Base-by-base conservation (phyloP, 2,329 filamentous ascomycete species). In the Fusarium setosum region DNA sequence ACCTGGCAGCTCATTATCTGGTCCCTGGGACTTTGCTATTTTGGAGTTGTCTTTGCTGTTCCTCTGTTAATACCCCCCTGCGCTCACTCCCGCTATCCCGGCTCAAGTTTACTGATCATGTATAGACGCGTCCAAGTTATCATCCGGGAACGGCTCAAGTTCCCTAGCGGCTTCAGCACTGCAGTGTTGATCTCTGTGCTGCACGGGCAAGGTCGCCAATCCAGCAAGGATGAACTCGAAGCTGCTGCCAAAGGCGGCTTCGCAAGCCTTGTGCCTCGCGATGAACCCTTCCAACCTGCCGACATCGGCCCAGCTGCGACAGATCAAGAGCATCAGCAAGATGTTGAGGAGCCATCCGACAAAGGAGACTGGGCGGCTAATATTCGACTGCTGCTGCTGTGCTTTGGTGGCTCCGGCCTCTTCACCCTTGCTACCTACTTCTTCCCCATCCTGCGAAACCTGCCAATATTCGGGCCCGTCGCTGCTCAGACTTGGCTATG, bases 21-120 rank as follows among this genome's bases (percentile, higher is more conserved):
- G 96, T 92, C 93, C 23, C 77, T 99, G 53, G 96, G 96, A 0
- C 87, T 99, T 15, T 97, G 94, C 75, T 95, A 98, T 73, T 99
- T 99, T 75, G 96, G 96, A 0, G 96, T 98, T 2, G 90, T 98
- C 1, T 98, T 99, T 80, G 96, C 94, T 1, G 95, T 99, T 13
- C 96, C 96, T 1, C 75, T 98, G 83, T n/a, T n/a, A n/a, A n/a
- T 75, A 78, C 81, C 51, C 26, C 18, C 20, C 23, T n/a, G 11
- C 10, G 29, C 13, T 34, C 17, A 7, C 11, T 5, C 12, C 24
- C 34, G 18, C 17, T 24, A n/a, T 13, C 2, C n/a, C 45, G 20
- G n/a, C 15, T n/a, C 23, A 21, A 32, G 17, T 17, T 51, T 61
- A 18, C 35, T 65, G 37, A 65, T 37, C 18, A 20, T 20, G 10